Evolutionary conservation across 768 basidiomycete species (phyloP), one percentile per base, ranked within the genome.

Genomic region (Gymnopilus junonius): DNA sequence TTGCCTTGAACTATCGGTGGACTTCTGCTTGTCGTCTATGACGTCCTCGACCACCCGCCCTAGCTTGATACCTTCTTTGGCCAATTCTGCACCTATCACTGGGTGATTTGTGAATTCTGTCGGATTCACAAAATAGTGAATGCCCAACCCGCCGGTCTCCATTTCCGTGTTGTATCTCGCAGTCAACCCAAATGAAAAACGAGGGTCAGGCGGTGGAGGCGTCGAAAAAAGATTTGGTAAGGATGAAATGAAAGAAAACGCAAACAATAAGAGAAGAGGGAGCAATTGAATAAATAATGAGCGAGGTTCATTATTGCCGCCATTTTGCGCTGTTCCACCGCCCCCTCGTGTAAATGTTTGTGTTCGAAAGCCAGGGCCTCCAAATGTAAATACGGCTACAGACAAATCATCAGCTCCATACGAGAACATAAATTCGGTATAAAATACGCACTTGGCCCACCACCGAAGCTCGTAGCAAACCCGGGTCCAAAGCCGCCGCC

Each of bases 71-170:
- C 79, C 78, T 32, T 81, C 82, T 70, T 84, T 78, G 39, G 88
- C 86, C 40, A 93, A 73, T 67, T 92, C 91, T 4, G 87, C 84
- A 7, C 89, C 87, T 62, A 97, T 90, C 17, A 80, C 76, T 0
- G 93, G 89, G 73, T 95, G 93, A n/a, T 80, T 79, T 46, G 85
- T 70, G 73, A 95, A 93, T 72, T 97, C 92, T 17, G 78, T 78
- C 14, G 82, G 79, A 71, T 96, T 92, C 68, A 98, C 94, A 69
- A 89, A 94, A 77, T 98, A 99, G 14, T 82, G 85, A 46, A 97
- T 80, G 27, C 89, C 87, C 64, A 93, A 77, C 15, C 82, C 83
- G 37, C 79, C 79, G 32, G 97, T 96, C 54, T 87, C 81, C 64
- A 94, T 84, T 73, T 87, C 85, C n/a, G 86, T 76, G 66, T 88